phyloP scores from a whole-genome alignment of 306 rosid genomes.

The Vicia villosa region DNA sequence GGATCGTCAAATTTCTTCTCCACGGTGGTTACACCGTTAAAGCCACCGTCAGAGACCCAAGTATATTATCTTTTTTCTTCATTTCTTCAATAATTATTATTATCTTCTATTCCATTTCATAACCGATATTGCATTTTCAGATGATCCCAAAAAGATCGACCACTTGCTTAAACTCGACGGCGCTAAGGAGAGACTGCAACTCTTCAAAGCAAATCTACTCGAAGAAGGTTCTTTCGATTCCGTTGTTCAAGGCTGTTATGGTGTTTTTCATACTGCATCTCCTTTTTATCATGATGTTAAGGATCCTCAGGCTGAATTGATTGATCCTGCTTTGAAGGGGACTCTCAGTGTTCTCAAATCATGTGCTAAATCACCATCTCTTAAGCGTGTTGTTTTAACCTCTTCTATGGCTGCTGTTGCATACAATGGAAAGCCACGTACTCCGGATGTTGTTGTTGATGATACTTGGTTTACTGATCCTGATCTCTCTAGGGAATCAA shows the following conservation, averaged over 20 bases:
- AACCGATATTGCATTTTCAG: no score
- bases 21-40: constrained; percentile 48
- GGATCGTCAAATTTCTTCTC: constrained; percentile 50
- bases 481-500: constrained; percentile 17
- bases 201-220: constrained; percentile 51
- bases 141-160: constrained; percentile 42
- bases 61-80: no score
- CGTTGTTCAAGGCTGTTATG: constrained; percentile 51
- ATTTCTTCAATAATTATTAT: no score
- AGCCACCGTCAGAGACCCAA: constrained; percentile 53
- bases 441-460: constrained; percentile 40
- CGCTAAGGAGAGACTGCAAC: constrained; percentile 56
- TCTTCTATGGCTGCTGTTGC: constrained; percentile 41
- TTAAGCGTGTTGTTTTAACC: constrained; percentile 39
- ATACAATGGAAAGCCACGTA: constrained; percentile 31
- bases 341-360: constrained; percentile 41
- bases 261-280: constrained; percentile 63
- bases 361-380: constrained; percentile 30
- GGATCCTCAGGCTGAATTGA: constrained; percentile 50
- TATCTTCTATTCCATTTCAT: no score
- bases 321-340: constrained; percentile 44
- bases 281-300: constrained; percentile 39
- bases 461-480: constrained; percentile 49
- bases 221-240: constrained; percentile 62
- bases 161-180: constrained; percentile 56